Conservation (phyloP, 2,329 filamentous ascomycete species). For the Penicillium occitanis region DNA sequence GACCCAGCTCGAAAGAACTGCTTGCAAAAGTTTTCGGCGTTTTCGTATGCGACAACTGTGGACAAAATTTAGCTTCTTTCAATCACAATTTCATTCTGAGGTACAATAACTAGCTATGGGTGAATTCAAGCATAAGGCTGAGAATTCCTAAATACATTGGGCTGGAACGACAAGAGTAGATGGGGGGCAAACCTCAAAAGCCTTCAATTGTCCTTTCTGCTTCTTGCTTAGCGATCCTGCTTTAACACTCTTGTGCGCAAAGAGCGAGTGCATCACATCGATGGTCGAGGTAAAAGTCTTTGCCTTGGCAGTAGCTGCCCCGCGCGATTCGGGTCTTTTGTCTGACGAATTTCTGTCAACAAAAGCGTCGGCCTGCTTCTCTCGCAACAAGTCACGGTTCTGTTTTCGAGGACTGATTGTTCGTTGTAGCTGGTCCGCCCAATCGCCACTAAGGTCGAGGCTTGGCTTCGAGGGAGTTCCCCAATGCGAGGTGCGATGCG, state of each 20-base stretch:
- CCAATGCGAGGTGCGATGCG: conserved; percentile 33
- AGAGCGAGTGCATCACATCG: conserved; percentile 93
- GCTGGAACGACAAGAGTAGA: conserved; percentile 29
- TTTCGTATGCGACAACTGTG: conserved; percentile 84
- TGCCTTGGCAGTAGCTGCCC: conserved; percentile 34
- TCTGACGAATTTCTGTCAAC: conserved; percentile 46
- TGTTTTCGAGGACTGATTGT: conserved; percentile 94
- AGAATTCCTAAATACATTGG: conserved; percentile 27
- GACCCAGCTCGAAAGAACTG: conserved; percentile 61
- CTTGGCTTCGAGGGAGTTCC: conserved; percentile 56
- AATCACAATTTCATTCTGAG: conserved; percentile 37
- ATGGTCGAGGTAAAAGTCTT: conserved; percentile 82
- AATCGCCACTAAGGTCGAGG: conserved; percentile 70
- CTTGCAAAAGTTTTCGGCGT: conserved; percentile 67
- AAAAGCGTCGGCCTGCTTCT: conserved; percentile 61
- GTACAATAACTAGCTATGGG: conserved; percentile 34
- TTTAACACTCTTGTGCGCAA: conserved; percentile 61
- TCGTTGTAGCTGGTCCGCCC: conserved; percentile 89
- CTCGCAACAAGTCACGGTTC: conserved; percentile 71
- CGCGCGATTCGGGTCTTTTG: conserved; percentile 30
- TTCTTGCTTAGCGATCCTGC: conserved; percentile 55
- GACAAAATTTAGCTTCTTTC: conserved; percentile 40
- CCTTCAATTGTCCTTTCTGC: conserved; percentile 59
- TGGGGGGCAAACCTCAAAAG: conserved; percentile 84
- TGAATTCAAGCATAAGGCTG: conserved; percentile 20